Conservation (phyloP, 768 basidiomycete species). For the Hydnomerulius pinastri region DNA sequence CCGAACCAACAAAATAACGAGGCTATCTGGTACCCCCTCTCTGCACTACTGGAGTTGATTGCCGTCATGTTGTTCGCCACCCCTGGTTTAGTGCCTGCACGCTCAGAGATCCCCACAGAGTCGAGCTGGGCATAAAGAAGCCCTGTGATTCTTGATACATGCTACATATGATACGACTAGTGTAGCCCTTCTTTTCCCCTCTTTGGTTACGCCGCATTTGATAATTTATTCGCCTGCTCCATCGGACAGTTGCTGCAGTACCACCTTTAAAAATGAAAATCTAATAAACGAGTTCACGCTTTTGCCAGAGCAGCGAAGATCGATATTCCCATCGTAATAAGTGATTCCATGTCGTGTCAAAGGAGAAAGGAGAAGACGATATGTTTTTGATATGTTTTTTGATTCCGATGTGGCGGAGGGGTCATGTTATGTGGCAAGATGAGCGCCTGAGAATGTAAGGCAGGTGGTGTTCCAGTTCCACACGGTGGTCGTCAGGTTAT, state of each 20-base stretch:
- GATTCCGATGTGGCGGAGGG: conserved; percentile 2
- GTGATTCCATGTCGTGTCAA: too few species aligned
- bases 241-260: not conserved
- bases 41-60: conserved; percentile 33
- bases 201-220: not conserved
- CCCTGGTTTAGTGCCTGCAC: conserved; percentile 34
- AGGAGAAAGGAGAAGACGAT: not conserved
- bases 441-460: not conserved
- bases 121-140: not conserved
- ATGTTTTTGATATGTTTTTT: not conserved
- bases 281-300: not conserved
- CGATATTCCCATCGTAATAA: too few species aligned
- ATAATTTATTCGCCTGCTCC: too few species aligned
- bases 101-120: conserved; percentile 5
- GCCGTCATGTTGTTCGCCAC: conserved; percentile 28
- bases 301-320: too few species aligned
- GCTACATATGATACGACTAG: not conserved
- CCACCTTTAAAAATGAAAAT: not conserved
- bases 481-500: not conserved
- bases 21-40: conserved; percentile 34
- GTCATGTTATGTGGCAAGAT: not conserved
- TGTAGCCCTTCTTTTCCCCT: too few species aligned
- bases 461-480: not conserved
- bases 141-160: not conserved
- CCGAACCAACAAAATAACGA: conserved; percentile 26